Evolutionary conservation across 208 protist genomes (phyloP), one percentile per base, ranked within the genome.

Genomic region (Naegleria fowleri): DNA sequence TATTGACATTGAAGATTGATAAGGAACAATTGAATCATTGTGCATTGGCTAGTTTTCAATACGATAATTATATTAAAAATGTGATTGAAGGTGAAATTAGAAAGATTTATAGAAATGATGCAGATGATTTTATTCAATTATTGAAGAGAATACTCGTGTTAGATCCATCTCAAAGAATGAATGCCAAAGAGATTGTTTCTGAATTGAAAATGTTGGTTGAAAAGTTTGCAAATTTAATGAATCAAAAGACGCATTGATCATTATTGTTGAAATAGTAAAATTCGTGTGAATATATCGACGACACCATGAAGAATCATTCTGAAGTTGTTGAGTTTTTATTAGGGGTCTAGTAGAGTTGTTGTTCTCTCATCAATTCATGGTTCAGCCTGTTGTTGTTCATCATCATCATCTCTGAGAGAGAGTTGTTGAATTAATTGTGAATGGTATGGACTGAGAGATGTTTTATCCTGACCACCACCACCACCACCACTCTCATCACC

Each of bases 31-130:
- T 79, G 29, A 79, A 79, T 79, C 67, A 79, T 79, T 25, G 25
- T 29, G 7, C 7, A 36, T 79, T 79, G 29, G 67, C 67, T 36
- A 79, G 29, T 36, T 79, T 36, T 33, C 19, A 79, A 36, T 33
- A 33, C n/a, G 67, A 79, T 13, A 4, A 0, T 36, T 79, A 79
- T 33, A 36, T 79, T 11, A 79, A 79, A 36, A 36, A 79, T 79
- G 29, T 79, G 9, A 36, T 79, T 36, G 29, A 36, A 36, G 29
- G 29, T 36, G 67, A 79, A 79, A 79, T 79, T 33, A 79, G 29
- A 79, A 79, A 79, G 9, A 79, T 79, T 79, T 79, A 79, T 33
- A 79, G n/a, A 33, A 79, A 79, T 79, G 67, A 79, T 79, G 67
- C 55, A 15, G 55, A 67, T 29, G 55, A 67, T 15, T 67, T 67